Percentiles rank a stretch among this genome's conserved stretches.
phyloP scores from a whole-genome alignment of 2,329 filamentous ascomycete genomes.

The Sclerotinia subarctica region DNA sequence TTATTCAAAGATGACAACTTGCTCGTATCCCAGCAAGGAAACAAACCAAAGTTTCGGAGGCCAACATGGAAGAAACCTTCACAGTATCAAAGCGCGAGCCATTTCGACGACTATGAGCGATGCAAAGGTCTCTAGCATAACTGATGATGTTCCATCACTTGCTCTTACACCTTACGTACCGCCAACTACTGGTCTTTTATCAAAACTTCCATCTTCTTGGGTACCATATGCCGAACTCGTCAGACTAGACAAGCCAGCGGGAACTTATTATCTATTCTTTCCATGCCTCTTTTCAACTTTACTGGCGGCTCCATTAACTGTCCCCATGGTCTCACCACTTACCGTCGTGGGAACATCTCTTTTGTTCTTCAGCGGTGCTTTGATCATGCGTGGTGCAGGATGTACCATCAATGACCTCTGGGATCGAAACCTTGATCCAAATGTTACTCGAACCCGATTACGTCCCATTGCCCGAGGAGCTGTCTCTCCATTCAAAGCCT shows the following conservation, averaged over 20 bases:
- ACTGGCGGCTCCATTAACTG: conserved; percentile 68
- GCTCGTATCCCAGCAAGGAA: not conserved
- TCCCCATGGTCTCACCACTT: conserved; percentile 57
- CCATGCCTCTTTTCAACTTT: conserved; percentile 83
- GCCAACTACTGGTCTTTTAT: conserved; percentile 69
- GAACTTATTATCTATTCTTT: conserved; percentile 82
- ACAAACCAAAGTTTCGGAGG: not conserved
- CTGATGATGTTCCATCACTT: not conserved
- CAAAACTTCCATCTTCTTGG: conserved; percentile 64
- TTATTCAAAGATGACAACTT: not conserved
- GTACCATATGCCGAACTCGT: conserved; percentile 80
- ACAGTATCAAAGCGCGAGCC: not conserved
- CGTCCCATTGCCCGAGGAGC: conserved; percentile 80
- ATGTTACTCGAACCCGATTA: conserved; percentile 71
- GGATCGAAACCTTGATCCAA: conserved; percentile 82
- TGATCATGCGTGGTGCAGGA: conserved; percentile 84
- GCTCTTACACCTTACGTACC: conserved; percentile 38
- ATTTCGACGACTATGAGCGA: not conserved
- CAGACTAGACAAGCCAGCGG: conserved; percentile 76
- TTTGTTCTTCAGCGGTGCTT: conserved; percentile 71
- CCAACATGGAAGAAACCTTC: conserved; percentile 7
- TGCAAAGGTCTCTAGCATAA: not conserved
- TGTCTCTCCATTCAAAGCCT: conserved; percentile 65
- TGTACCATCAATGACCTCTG: conserved; percentile 90
- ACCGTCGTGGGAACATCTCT: conserved; percentile 61